Evolutionary conservation across 805 yeast genomes (phyloP), one percentile per base, ranked within the genome.

Genomic region (Candida chauliodis): DNA sequence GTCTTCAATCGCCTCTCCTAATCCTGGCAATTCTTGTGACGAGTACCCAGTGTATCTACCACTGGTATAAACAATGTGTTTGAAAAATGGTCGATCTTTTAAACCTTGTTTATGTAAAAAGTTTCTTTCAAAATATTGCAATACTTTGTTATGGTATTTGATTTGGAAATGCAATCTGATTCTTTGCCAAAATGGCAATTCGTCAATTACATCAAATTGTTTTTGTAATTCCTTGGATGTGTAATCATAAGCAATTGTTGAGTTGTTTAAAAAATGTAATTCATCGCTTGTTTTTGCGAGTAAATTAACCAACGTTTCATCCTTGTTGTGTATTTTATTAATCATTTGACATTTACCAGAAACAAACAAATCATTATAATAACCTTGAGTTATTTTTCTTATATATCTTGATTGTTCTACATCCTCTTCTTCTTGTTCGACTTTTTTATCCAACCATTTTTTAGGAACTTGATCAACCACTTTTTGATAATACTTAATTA

Each of bases 1-100:
- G 28, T 65, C 73, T 35, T 61, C 69, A 10, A 79, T 45, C 1
- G 84, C 77, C 42, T 80, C 87, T 23, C 62, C 56, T 16, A 82
- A 56, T 0, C 83, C 81, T 1, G 90, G 86, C 31, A 81, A 59
- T 1, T 78, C 64, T 36, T 69, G 76, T 1, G 76, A 78, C 1
- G 63, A 60, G 36, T 62, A 64, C 0, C 84, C 85, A 10, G 73
- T 63, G 21, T 47, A 60, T 43, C 74, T 61, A 34, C 78, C 73
- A 7, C 86, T 80, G 2, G 84, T 84, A 55, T 69, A 79, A 0
- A 82, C 61, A 19, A 79, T 63, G 57, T 82, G 87, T 52, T 71
- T 79, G 65, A 79, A 75, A 82, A 84, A 80, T 5, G 57, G 56
- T 46, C 87, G 64, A 23, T 66, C 66, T 21, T 60, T 49, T 22